Evolutionary conservation across 805 yeast species (phyloP), one percentile per base, ranked within the genome.

Genomic region (Wickerhamomyces rabaulensis): DNA sequence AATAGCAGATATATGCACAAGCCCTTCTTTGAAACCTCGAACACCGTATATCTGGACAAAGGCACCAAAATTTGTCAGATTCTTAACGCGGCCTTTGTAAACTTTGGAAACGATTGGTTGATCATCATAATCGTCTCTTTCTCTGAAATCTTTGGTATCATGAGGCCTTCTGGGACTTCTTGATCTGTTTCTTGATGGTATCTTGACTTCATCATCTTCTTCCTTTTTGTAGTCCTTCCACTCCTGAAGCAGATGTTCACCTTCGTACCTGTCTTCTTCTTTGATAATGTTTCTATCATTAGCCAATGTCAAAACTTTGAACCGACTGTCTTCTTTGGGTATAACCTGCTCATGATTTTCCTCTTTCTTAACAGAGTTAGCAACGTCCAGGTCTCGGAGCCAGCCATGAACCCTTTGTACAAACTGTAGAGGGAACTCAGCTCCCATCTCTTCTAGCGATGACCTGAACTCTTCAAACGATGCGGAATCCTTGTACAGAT

Each of bases 1-100:
- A 27, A 91, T 70, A 39, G 81, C 84, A 1, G 96, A 87, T 0
- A 86, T 74, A 59, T 91, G 97, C 35, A 91, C 82, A 16, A 91
- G 68, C 0, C 95, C 96, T 55, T 69, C 80, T 19, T 62, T 60
- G 21, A 51, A 52, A 13, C 60, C 58, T 36, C 57, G 47, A 2
- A 71, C 56, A 0, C 73, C 78, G 6, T 63, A 52, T 1, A 91
- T 61, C 9, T 77, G 64, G 0, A 89, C 76, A 60, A 91, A 92
- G 1, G 89, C 95, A 0, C 98, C 97, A 64, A 80, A 91, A 2
- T 75, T 63, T 39, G 80, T 79, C 1, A 87, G 55, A 40, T 76
- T 78, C 41, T 70, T 71, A 3, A 92, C 84, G 22, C 52, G 64
- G 0, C 95, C 97, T 25, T 63, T 63, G 54, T 84, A 82, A 0